Evolutionary conservation across 2,329 filamentous ascomycete genomes (phyloP).

Genomic region (Alternaria novae-zelandiae): DNA sequence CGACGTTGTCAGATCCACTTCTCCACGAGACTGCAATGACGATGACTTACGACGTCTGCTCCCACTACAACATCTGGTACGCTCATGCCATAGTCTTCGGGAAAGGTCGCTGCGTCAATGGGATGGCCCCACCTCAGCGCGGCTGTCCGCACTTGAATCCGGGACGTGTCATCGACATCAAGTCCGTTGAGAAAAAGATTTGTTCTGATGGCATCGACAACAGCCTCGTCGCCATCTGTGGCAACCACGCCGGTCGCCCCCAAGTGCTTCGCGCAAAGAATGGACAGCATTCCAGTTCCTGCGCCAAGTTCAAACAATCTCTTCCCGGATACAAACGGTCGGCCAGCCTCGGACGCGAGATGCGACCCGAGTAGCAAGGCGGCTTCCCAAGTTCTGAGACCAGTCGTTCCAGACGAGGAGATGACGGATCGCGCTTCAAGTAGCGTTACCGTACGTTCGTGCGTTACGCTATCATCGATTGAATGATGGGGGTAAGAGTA

Average conservation of each 20-base stretch:
- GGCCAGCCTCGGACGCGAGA: conserved; percentile 58
- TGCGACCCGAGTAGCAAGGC: conserved; percentile 75
- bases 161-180: conserved; percentile 51
- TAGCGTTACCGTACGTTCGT: conserved; percentile 61
- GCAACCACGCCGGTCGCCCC: conserved; percentile 65
- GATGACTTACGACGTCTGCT: conserved; percentile 67
- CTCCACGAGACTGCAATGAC: conserved; percentile 10
- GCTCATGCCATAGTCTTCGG: conserved; percentile 57
- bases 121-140: conserved; percentile 70
- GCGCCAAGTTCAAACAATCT: conserved; percentile 75
- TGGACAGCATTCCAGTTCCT: conserved; percentile 77
- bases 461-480: conserved; percentile 19
- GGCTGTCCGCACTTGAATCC: conserved; percentile 54
- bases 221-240: conserved; percentile 76
- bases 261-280: conserved; percentile 74
- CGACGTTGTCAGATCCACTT: conserved; percentile 21
- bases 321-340: conserved; percentile 58
- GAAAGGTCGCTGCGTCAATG: conserved; percentile 64
- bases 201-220: conserved; percentile 70
- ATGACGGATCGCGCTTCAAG: conserved; percentile 74
- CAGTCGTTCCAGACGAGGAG: conserved; percentile 74
- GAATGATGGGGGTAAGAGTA: conserved; percentile 58
- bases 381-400: conserved; percentile 82
- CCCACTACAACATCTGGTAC: conserved; percentile 70
- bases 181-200: conserved; percentile 74